Evolutionary conservation across 805 yeast genomes (phyloP).

Genomic region (Candida loeiensis): DNA sequence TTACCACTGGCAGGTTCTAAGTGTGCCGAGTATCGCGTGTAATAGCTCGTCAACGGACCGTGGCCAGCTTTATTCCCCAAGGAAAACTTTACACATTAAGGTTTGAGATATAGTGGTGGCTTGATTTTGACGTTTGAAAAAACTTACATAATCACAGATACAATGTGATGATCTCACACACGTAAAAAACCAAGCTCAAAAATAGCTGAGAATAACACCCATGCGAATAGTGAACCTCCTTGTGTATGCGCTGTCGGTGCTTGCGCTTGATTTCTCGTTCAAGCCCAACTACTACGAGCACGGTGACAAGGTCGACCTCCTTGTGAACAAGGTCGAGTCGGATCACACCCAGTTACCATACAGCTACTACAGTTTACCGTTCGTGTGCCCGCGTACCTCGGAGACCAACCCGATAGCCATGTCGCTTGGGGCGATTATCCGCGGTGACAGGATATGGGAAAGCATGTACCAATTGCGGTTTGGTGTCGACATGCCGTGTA

Average conservation of each 20-base stretch:
- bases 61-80: too few relatives aligned
- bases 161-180: background rate
- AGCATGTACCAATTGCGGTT: slow-evolving; percentile 66
- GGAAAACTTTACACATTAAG: too few relatives aligned
- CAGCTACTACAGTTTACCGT: slow-evolving; percentile 73
- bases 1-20: too few relatives aligned
- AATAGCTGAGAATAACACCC: background rate
- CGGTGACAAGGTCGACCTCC: slow-evolving; percentile 64
- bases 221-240: slow-evolving; percentile 8
- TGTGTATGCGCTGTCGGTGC: slow-evolving; percentile 1
- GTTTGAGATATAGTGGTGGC: too few relatives aligned
- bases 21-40: too few relatives aligned
- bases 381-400: slow-evolving; percentile 67
- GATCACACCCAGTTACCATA: slow-evolving; percentile 74
- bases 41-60: too few relatives aligned
- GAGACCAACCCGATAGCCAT: slow-evolving; percentile 58
- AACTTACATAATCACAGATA: background rate
- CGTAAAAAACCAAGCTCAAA: background rate
- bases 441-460: slow-evolving; percentile 78
- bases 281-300: slow-evolving; percentile 35
- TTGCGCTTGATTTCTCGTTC: slow-evolving; percentile 23
- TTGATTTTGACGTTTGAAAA: background rate
- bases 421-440: slow-evolving; percentile 70
- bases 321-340: slow-evolving; percentile 76
- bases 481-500: slow-evolving; percentile 64